Base-by-base conservation (phyloP, 2,329 filamentous ascomycete genomes). In the Neurospora crassa region DNA sequence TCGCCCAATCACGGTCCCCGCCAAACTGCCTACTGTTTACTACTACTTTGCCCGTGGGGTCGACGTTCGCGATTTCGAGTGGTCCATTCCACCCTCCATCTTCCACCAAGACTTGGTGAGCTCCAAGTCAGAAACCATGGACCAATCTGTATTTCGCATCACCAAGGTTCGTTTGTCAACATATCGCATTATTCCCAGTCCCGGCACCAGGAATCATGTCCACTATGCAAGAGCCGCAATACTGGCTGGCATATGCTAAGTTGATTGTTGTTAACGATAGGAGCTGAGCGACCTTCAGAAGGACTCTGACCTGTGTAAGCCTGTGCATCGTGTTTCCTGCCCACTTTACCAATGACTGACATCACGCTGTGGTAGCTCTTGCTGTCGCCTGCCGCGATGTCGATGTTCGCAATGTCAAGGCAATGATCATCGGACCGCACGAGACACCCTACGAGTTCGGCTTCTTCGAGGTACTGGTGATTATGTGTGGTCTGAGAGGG, bases 371-470 rank as follows among this genome's bases (percentile, higher is more conserved):
- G 37, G 68, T 73, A 94, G 93, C 94, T 40, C 87, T 98, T 74
- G 93, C 93, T 12, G 94, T 97, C 68, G 92, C 92, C 71, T 97
- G 92, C 79, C 87, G 92, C 69, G 96, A 98, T 81, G 87, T 90
- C 76, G 94, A 99, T 80, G 92, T 98, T 73, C 91, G 94, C 70
- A 91, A 93, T 79, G 91, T 98, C 68, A 91, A 90, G 79, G 93
- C 94, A 68, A 81, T 98, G 74, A 95, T 98, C 77, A 89, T 98
- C 75, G 96, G 96, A 0, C 95, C 96, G 34, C 93, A 95, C 74
- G 94, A 96, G 76, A 97, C 94, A 0, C 94, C 95, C 0, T 99
- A 99, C 80, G 94, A 97, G 80, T 97, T 96, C 78, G 96, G 96
- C 3, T 97, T 97, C 82, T 98, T 97, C 79, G 94, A 98, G 86